A percentile compares a stretch with the other conserved stretches of the same genome.
Evolutionary conservation across 495 filamentous ascomycete genomes (phyloP).

Genomic region (Aspergillus cavernicola): DNA sequence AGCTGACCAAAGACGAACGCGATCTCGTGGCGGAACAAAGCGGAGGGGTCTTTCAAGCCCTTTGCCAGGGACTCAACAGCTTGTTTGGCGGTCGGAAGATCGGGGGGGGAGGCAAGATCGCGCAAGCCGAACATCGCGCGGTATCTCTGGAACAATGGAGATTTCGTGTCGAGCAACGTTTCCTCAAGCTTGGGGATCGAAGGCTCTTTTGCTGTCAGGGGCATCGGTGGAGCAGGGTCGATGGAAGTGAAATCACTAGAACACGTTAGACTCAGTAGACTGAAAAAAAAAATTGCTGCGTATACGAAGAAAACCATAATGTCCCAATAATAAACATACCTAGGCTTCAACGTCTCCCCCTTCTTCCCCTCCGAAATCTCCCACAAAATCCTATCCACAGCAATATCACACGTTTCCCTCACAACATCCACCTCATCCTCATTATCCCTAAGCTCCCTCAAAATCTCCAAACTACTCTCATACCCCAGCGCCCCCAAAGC

Average conservation of each 20-base stretch:
- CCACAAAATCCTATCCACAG: conserved; percentile 91
- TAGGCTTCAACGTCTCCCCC: conserved; percentile 70
- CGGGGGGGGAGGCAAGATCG: conserved; percentile 87
- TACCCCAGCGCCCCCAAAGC: conserved; percentile 87
- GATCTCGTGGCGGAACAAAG: conserved; percentile 96
- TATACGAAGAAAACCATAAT: too few relatives aligned
- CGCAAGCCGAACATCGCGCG: conserved; percentile 96
- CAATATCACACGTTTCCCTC: conserved; percentile 95
- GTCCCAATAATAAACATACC: conserved; percentile 46
- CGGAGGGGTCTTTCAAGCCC: conserved; percentile 80
- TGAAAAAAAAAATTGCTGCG: neutral
- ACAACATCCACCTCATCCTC: conserved; percentile 70
- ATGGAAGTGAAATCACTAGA: conserved; percentile 88
- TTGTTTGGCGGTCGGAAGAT: conserved; percentile 78
- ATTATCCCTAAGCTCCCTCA: conserved; percentile 69
- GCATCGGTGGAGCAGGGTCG: conserved; percentile 88
- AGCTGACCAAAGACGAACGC: conserved; percentile 98
- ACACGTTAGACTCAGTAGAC: conserved; percentile 5
- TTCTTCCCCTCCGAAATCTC: conserved; percentile 70
- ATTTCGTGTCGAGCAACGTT: conserved; percentile 69
- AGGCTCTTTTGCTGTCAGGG: conserved; percentile 53
- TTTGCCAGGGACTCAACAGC: conserved; percentile 82
- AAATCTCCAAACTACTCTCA: conserved; percentile 60
- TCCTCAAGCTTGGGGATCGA: conserved; percentile 71
- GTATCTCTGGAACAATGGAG: conserved; percentile 88